Base-by-base conservation (phyloP, 148 eudicot genomes). In the Polygonum aviculare region DNA sequence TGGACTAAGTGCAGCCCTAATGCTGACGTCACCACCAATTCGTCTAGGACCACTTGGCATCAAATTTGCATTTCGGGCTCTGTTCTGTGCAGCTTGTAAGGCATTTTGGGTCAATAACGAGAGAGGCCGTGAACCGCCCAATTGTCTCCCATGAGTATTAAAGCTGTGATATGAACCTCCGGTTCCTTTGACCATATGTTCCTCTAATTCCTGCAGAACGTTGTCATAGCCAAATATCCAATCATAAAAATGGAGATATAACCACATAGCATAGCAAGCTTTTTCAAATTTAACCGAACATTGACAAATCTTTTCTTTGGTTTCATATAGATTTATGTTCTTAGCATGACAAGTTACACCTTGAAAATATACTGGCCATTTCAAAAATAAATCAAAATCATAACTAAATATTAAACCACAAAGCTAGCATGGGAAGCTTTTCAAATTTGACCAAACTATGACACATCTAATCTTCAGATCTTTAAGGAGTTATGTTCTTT, bases 1-100 rank as follows among this genome's bases (percentile, higher is more conserved):
- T 16, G 99, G 99, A 81, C 80, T 88, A 52, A 95, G 85, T 57
- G 94, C 85, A 77, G 75, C 78, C 96, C 84, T 95, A 19, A 93
- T 86, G 76, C 83, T 84, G 78, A 81, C 87, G 79, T 95, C 96
- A 62, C 99, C 97, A 73, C 99, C 99, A 76, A 95, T 75, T 52
- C 91, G 93, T 72, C 83, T 81, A 41, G 99, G 94, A 19, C 97
- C 99, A 19, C 90, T 81, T 48, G 97, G 97, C 39, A 92, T 81
- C 75, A 92, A 80, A 50, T 87, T 74, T 45, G 80, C 85, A 70
- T 85, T 82, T 40, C 79, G 81, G 72, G 84, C 75, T 78, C 99
- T 86, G 55, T 93, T 92, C 84, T 90, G 87, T 74, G 99, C 96
- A 76, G 98, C 96, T 72, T 84, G 81, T 38, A 86, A 72, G 31